These are phyloP conservation scores for Helianthus tuberosus DNA, from an alignment of 129 eudicot species.

Conservation along the genomic window DNA sequence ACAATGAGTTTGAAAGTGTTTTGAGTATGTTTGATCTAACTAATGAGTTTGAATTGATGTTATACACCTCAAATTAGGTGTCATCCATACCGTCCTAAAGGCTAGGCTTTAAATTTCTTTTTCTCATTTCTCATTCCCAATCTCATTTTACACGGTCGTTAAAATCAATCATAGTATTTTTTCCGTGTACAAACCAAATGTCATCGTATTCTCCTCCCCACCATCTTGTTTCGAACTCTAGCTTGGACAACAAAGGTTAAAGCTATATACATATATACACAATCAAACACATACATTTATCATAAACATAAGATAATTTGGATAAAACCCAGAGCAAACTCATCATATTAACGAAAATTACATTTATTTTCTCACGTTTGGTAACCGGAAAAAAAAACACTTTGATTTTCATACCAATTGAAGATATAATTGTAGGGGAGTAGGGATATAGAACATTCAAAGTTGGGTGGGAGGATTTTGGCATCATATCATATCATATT, in stretches of 20 bases:
- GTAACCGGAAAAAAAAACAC: not conserved
- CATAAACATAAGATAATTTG: not conserved
- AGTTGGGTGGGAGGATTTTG: slow-evolving; percentile 30
- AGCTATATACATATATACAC: not conserved
- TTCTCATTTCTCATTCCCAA: too few relatives aligned
- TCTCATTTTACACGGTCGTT: too few relatives aligned
- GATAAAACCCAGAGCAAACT: not conserved
- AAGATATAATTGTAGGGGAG: not conserved
- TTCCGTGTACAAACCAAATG: too few relatives aligned
- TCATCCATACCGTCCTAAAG: too few relatives aligned
- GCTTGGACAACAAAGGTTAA: not conserved
- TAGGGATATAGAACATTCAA: slow-evolving; percentile 14
- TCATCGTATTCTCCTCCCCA: too few relatives aligned
- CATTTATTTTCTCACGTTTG: too few relatives aligned
- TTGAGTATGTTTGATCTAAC: too few relatives aligned
- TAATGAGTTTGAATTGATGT: too few relatives aligned
- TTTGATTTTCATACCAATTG: not conserved
- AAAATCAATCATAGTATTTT: too few relatives aligned
- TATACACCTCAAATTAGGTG: too few relatives aligned
- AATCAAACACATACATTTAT: not conserved
- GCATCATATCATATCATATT: slow-evolving; percentile 9
- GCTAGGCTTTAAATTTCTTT: too few relatives aligned
- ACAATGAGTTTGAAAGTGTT: too few relatives aligned
- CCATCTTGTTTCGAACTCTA: not conserved
- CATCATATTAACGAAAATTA: not conserved